Evolutionary conservation across 495 filamentous ascomycete genomes (phyloP).

Genomic region (Platismatia glauca): DNA sequence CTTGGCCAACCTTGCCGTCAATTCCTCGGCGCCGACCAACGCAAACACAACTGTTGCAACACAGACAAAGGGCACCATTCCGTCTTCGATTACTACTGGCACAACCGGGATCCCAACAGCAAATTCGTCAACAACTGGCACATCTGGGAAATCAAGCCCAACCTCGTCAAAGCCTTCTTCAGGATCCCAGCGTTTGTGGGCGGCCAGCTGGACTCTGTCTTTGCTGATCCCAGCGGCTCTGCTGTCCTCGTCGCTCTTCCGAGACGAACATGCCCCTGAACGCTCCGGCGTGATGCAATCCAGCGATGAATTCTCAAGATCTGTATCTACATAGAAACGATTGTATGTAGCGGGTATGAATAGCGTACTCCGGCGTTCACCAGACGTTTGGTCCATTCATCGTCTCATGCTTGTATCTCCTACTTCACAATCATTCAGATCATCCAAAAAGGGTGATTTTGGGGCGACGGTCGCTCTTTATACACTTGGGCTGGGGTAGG

Average conservation of each 20-base stretch:
- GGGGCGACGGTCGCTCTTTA: too few species aligned
- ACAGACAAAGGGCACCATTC: too few species aligned
- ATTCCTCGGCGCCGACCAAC: constrained; percentile 1
- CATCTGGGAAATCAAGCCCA: not conserved
- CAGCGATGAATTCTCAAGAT: too few species aligned
- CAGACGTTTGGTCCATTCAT: too few species aligned
- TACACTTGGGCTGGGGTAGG: too few species aligned
- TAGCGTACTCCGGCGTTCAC: too few species aligned
- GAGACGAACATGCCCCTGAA: not conserved
- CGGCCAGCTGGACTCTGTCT: not conserved
- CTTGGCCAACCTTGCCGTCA: constrained; percentile 31
- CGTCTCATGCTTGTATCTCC: too few species aligned
- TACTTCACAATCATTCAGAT: too few species aligned
- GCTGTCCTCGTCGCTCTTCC: not conserved
- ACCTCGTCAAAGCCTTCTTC: not conserved
- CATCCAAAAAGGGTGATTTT: too few species aligned
- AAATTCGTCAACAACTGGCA: too few species aligned
- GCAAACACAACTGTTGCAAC: not conserved
- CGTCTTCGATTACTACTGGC: not conserved
- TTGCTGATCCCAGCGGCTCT: not conserved
- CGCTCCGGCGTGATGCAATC: not conserved
- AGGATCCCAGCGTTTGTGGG: not conserved
- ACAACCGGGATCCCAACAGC: not conserved
- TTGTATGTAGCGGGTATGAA: too few species aligned
- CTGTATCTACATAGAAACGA: too few species aligned